A percentile compares a stretch with the other conserved stretches of the same genome.
Evolutionary conservation across 805 yeast species (phyloP).

Genomic region (Groenewaldozyma tartarivorans): DNA sequence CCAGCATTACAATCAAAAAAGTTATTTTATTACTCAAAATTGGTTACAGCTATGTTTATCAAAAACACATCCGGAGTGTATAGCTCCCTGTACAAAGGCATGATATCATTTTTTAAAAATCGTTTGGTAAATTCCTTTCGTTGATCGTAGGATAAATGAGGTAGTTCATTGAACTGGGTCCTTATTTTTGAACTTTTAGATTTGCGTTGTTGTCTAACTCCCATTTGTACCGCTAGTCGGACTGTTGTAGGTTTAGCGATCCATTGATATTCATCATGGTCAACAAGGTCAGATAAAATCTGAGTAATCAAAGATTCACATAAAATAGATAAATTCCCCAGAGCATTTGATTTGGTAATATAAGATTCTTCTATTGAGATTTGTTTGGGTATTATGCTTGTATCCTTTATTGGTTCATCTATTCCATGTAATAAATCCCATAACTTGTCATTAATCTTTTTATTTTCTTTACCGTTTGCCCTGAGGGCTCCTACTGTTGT

Average conservation of each 20-base stretch:
- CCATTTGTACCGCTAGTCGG: conserved; percentile 9
- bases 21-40: neutral
- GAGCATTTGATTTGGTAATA: neutral
- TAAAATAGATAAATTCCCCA: neutral
- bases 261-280: conserved; percentile 17
- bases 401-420: conserved; percentile 11
- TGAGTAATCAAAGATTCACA: conserved; percentile 16
- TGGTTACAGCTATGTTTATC: conserved; percentile 2
- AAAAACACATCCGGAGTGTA: neutral
- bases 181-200: neutral
- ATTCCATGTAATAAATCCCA: conserved; percentile 15
- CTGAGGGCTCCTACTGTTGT: neutral
- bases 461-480: neutral
- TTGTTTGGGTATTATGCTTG: conserved; percentile 17
- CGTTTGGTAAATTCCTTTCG: neutral
- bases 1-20: too few relatives aligned
- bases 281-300: conserved; percentile 16
- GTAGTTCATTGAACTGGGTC: neutral
- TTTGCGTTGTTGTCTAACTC: neutral
- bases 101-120: neutral
- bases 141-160: neutral
- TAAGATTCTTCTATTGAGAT: conserved; percentile 25
- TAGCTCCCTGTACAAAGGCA: conserved; percentile 1
- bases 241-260: conserved; percentile 13
- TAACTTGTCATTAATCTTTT: neutral